Conservation (phyloP, 2,329 filamentous ascomycete species). For the Microcera coccophila region DNA sequence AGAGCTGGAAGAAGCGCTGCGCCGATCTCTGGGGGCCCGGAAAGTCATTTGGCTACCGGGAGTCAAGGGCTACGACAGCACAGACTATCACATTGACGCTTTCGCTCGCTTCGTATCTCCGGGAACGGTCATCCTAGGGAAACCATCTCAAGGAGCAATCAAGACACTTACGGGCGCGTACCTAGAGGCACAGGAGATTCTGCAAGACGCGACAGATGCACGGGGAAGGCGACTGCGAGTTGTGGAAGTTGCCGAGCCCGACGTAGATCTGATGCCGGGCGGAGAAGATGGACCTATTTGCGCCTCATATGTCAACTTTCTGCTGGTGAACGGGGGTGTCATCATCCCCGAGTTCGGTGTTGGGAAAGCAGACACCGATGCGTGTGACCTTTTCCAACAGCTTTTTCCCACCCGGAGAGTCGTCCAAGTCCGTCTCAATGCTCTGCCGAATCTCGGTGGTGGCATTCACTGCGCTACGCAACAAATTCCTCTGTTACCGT, state of each 20-base stretch:
- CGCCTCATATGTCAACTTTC: slow-evolving; percentile 24
- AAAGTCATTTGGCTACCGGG: slow-evolving; percentile 30
- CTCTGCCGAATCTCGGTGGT: slow-evolving; percentile 20
- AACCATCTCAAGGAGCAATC: slow-evolving; percentile 8
- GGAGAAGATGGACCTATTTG: slow-evolving; percentile 7
- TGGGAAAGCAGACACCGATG: slow-evolving; percentile 18
- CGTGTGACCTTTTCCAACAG: slow-evolving; percentile 11
- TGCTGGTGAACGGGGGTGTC: slow-evolving; percentile 28
- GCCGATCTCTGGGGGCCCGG: slow-evolving; percentile 17
- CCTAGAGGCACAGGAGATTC: slow-evolving; percentile 17
- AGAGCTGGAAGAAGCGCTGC: slow-evolving; percentile 22
- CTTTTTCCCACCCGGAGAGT: slow-evolving; percentile 15
- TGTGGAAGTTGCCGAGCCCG: slow-evolving; percentile 24
- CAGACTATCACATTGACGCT: slow-evolving; percentile 30
- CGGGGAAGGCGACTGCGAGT: slow-evolving; percentile 20
- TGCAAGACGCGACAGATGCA: slow-evolving; percentile 16
- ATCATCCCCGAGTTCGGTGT: slow-evolving; percentile 29
- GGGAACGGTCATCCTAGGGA: slow-evolving; percentile 22
- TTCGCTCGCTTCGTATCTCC: slow-evolving; percentile 24
- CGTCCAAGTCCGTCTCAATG: slow-evolving; percentile 13
- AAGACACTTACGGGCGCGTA: slow-evolving; percentile 18
- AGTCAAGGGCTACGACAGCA: slow-evolving; percentile 18
- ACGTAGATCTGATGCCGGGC: slow-evolving; percentile 4
- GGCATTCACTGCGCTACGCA: slow-evolving; percentile 30
- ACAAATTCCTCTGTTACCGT: too few species aligned